A percentile compares a stretch with the other conserved stretches of the same genome.
phyloP scores from a whole-genome alignment of 768 basidiomycete genomes.

The Russula emetica region DNA sequence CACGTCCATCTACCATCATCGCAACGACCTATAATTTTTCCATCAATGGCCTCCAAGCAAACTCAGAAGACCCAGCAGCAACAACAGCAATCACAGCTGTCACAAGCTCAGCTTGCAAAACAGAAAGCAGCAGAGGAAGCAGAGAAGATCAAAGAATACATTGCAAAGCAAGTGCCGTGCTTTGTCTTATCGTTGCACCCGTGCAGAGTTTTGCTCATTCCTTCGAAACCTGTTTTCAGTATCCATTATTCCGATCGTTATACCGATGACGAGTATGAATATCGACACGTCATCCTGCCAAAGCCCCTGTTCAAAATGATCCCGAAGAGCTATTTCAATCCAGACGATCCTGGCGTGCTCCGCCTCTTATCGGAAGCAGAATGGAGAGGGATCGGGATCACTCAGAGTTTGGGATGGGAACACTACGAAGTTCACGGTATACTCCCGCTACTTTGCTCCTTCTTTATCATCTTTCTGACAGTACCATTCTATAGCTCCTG shows the following conservation, averaged over 20 bases:
- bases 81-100: conserved; percentile 14
- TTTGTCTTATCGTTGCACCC: too few species aligned
- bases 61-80: conserved; percentile 25
- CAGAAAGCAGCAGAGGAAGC: conserved; percentile 26
- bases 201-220: conserved; percentile 20
- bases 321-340: conserved; percentile 77
- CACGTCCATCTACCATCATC: background rate
- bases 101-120: conserved; percentile 26
- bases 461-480: conserved; percentile 8
- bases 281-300: conserved; percentile 94
- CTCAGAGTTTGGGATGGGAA: conserved; percentile 94
- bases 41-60: conserved; percentile 25
- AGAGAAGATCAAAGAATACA: conserved; percentile 59
- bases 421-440: conserved; percentile 95
- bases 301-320: conserved; percentile 92
- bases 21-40: conserved; percentile 2
- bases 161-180: conserved; percentile 55
- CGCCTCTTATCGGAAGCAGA: conserved; percentile 82
- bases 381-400: conserved; percentile 96
- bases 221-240: conserved; percentile 37
- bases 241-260: conserved; percentile 92
- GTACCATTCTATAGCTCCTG: conserved; percentile 55
- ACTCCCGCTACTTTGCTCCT: background rate
- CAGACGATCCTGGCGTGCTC: conserved; percentile 69
- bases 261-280: conserved; percentile 89